phyloP scores from a whole-genome alignment of 108 stramenopile species.

The Pinguiococcus pyrenoidosus region DNA sequence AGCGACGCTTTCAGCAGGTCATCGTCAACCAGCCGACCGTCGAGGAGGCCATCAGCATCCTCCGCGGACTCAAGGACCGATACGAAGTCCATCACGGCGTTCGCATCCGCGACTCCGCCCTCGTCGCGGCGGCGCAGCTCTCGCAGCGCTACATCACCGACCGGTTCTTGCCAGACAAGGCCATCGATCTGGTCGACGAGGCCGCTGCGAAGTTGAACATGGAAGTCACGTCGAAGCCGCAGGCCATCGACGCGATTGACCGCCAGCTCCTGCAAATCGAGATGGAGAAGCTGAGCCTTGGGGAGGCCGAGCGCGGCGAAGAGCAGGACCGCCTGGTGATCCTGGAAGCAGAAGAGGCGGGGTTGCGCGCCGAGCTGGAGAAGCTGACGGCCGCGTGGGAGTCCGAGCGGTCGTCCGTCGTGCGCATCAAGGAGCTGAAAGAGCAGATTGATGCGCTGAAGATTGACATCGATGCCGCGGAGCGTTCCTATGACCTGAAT shows the following conservation, averaged over 20 bases:
- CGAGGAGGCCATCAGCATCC: conserved; percentile 79
- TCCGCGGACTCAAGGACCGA: conserved; percentile 76
- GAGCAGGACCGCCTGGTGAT: conserved; percentile 63
- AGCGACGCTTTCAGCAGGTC: conserved; percentile 90
- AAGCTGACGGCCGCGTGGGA: conserved; percentile 69
- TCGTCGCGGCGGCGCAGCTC: conserved; percentile 82
- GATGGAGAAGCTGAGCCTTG: conserved; percentile 73
- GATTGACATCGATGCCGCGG: conserved; percentile 65
- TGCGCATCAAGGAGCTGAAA: conserved; percentile 49
- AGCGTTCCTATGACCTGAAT: conserved; percentile 71
- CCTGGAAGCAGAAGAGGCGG: conserved; percentile 57
- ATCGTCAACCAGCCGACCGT: conserved; percentile 71
- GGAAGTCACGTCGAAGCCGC: conserved; percentile 62
- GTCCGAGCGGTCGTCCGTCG: conserved; percentile 53
- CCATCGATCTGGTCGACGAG: conserved; percentile 90
- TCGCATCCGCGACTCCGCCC: conserved; percentile 68
- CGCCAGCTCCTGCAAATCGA: conserved; percentile 81
- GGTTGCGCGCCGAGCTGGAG: conserved; percentile 56
- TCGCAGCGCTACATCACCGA: conserved; percentile 81
- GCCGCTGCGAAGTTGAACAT: conserved; percentile 80
- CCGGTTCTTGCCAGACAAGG: conserved; percentile 69
- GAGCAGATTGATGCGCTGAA: conserved; percentile 64
- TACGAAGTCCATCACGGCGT: conserved; percentile 89
- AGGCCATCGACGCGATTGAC: conserved; percentile 80
- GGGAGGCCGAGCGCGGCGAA: conserved; percentile 47